phyloP scores from a whole-genome alignment of 1,284 basidiomycete species.

The Agaricales sp. region DNA sequence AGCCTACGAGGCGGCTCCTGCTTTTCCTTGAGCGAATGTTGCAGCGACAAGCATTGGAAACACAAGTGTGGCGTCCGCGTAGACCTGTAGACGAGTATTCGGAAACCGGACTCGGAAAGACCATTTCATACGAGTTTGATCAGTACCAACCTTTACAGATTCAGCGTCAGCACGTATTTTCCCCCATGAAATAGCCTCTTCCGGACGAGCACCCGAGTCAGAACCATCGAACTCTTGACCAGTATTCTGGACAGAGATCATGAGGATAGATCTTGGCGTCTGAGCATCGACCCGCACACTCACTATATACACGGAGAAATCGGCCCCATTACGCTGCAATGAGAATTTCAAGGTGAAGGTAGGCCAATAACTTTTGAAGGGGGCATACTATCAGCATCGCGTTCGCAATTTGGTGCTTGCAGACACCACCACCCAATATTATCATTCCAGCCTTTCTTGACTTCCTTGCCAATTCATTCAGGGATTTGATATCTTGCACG shows the following conservation, averaged over 20 bases:
- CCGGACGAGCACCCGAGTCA: conserved; percentile 93
- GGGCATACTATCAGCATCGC: conserved; percentile 88
- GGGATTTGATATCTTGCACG: conserved; percentile 84
- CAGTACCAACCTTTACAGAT: conserved; percentile 77
- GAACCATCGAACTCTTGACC: conserved; percentile 99
- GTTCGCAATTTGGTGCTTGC: conserved; percentile 99
- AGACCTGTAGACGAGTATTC: conserved; percentile 32
- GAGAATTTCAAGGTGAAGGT: background rate
- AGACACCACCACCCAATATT: conserved; percentile 95
- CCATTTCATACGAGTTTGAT: background rate
- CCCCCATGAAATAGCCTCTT: conserved; percentile 99
- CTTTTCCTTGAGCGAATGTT: conserved; percentile 57
- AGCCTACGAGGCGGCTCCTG: too few relatives aligned
- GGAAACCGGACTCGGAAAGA: background rate
- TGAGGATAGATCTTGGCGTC: conserved; percentile 5
- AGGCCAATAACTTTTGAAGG: background rate
- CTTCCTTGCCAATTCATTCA: conserved; percentile 87
- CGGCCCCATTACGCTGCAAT: conserved; percentile 87
- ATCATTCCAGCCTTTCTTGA: conserved; percentile 97
- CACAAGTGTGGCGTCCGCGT: conserved; percentile 79
- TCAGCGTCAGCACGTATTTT: conserved; percentile 91
- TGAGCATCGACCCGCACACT: conserved; percentile 17
- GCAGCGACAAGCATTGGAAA: conserved; percentile 85
- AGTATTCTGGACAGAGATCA: conserved; percentile 58
- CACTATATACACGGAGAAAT: conserved; percentile 94